These are phyloP conservation scores for Neocatenulostroma microsporum DNA, from an alignment of 2,329 filamentous ascomycete genomes.

Conservation along the genomic window DNA sequence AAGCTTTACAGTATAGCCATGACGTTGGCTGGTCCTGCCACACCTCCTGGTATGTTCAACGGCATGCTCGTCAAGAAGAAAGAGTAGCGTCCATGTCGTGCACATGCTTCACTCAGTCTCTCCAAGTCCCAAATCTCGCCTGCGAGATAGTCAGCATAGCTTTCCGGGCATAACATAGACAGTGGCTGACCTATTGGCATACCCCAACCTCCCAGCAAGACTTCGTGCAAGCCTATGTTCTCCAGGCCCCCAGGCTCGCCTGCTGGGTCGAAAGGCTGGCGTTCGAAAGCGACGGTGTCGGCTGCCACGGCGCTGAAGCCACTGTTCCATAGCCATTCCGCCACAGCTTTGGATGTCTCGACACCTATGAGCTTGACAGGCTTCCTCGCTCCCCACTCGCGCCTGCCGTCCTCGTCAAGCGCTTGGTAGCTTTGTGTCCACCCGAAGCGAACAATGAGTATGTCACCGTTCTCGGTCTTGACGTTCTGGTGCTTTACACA, in stretches of 20 bases:
- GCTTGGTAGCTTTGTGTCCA: constrained; percentile 4
- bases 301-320: constrained; percentile 46
- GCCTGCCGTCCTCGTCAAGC: background rate
- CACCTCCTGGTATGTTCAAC: too few relatives aligned
- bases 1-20: too few relatives aligned
- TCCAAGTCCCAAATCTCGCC: constrained; percentile 38
- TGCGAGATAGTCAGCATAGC: too few relatives aligned
- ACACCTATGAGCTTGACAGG: constrained; percentile 4
- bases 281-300: constrained; percentile 56
- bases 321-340: constrained; percentile 6
- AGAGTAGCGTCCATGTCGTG: constrained; percentile 27
- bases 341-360: constrained; percentile 5
- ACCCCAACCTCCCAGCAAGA: too few relatives aligned
- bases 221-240: too few relatives aligned
- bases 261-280: too few relatives aligned
- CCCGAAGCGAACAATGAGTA: constrained; percentile 6
- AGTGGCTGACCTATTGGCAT: too few relatives aligned
- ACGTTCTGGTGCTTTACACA: constrained; percentile 19
- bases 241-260: too few relatives aligned
- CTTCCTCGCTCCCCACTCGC: constrained; percentile 1
- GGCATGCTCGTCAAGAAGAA: constrained; percentile 41
- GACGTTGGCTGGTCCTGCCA: too few relatives aligned
- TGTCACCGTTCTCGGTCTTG: constrained; percentile 7
- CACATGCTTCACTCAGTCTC: constrained; percentile 29
- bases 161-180: too few relatives aligned